phyloP scores from a whole-genome alignment of 345 rosid genomes.

The Heritiera littoralis region DNA sequence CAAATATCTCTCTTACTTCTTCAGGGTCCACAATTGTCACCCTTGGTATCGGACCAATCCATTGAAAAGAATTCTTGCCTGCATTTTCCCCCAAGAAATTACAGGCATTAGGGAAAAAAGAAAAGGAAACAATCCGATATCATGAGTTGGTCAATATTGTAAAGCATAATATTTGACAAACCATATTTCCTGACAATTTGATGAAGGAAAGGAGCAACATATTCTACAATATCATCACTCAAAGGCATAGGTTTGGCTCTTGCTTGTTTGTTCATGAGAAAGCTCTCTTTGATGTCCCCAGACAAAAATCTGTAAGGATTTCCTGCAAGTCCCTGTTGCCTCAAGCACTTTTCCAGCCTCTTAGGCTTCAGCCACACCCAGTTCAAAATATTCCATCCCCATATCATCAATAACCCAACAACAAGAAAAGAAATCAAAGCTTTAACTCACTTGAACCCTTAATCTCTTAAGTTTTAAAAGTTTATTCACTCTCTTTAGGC shows the following conservation, averaged over 20 bases:
- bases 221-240: slow-evolving; percentile 29
- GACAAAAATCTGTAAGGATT: slow-evolving; percentile 39
- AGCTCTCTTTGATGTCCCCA: slow-evolving; percentile 44
- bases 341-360: slow-evolving; percentile 39
- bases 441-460: not conserved
- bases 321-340: slow-evolving; percentile 46
- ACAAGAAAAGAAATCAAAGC: not conserved
- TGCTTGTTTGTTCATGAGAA: slow-evolving; percentile 35
- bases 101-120: not conserved
- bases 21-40: slow-evolving; percentile 45
- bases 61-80: slow-evolving; percentile 45
- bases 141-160: not conserved
- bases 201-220: slow-evolving; percentile 40
- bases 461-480: too few species aligned
- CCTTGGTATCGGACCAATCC: slow-evolving; percentile 46
- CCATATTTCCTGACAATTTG: slow-evolving; percentile 42
- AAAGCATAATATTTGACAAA: slow-evolving; percentile 10
- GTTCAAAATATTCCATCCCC: not conserved
- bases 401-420: not conserved
- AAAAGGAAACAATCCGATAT: not conserved
- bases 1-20: slow-evolving; percentile 38
- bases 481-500: too few species aligned
- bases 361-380: slow-evolving; percentile 50
- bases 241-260: slow-evolving; percentile 37
- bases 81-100: not conserved